A percentile compares a stretch with the other conserved stretches of the same genome.
Evolutionary conservation across 208 protist genomes (phyloP).

Genomic region (Trichomonas tenax): DNA sequence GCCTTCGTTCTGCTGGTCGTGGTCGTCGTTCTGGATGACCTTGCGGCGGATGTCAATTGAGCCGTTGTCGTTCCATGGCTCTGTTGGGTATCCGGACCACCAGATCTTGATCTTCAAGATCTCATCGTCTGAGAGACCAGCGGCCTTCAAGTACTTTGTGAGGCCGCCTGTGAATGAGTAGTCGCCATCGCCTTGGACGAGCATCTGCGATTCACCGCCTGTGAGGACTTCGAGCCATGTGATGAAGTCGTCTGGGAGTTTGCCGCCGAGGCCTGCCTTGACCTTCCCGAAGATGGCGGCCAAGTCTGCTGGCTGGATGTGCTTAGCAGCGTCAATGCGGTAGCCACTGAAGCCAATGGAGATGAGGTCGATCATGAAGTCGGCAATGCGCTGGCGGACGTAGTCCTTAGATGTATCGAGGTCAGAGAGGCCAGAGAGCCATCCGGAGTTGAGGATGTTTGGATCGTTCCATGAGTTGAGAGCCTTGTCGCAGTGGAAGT

Average conservation of each 20-base stretch:
- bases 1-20: too few species aligned
- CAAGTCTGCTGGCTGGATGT: slow-evolving; percentile 44
- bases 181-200: slow-evolving; percentile 16
- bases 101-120: slow-evolving; percentile 54
- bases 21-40: slow-evolving; percentile 54
- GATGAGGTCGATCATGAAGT: slow-evolving; percentile 44
- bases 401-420: slow-evolving; percentile 48
- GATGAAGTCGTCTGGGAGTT: slow-evolving; percentile 46
- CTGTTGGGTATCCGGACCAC: slow-evolving; percentile 43
- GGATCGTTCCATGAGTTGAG: slow-evolving; percentile 52
- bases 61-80: slow-evolving; percentile 3
- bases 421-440: slow-evolving; percentile 46
- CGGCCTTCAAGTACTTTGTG: neutral
- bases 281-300: slow-evolving; percentile 47
- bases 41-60: neutral
- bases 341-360: slow-evolving; percentile 40
- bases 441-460: slow-evolving; percentile 48
- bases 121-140: slow-evolving; percentile 38
- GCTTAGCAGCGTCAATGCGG: too few species aligned
- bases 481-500: too few species aligned
- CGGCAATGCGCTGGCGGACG: slow-evolving; percentile 50
- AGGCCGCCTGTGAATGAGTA: slow-evolving; percentile 46
- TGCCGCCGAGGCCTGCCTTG: slow-evolving; percentile 40
- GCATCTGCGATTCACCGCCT: slow-evolving; percentile 43
- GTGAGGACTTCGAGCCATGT: slow-evolving; percentile 46